Evolutionary conservation across 2,329 filamentous ascomycete species (phyloP).

Genomic region (Sporothrix pseudoabietina): DNA sequence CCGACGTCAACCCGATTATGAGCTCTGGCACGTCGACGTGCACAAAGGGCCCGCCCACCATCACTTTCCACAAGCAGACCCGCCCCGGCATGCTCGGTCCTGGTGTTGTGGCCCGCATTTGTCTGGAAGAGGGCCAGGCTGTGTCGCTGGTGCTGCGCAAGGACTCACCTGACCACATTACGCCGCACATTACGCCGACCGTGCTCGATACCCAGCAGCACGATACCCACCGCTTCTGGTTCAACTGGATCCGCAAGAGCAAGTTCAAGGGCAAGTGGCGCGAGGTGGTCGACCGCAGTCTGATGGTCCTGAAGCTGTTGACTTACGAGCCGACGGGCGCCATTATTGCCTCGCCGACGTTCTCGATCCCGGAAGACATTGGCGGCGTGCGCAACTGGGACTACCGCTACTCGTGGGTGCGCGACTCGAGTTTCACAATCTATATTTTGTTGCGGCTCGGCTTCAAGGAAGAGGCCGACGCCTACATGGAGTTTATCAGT

Average conservation of each 20-base stretch:
- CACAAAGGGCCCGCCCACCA: constrained; percentile 48
- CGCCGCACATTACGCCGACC: constrained; percentile 58
- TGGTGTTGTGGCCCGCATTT: constrained; percentile 63
- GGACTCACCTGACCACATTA: constrained; percentile 60
- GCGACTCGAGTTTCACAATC: constrained; percentile 76
- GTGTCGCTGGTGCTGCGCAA: constrained; percentile 70
- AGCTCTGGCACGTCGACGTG: neutral
- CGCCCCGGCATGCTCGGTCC: constrained; percentile 59
- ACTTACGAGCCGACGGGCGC: constrained; percentile 79
- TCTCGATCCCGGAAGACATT: constrained; percentile 74
- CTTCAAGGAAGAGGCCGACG: constrained; percentile 73
- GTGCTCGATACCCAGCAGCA: constrained; percentile 66
- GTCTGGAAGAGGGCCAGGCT: constrained; percentile 65
- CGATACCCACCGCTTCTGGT: constrained; percentile 72
- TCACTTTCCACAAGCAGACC: constrained; percentile 58
- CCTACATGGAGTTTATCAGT: constrained; percentile 78
- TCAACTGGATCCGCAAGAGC: constrained; percentile 70
- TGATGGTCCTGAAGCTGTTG: constrained; percentile 74
- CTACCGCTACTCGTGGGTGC: constrained; percentile 76
- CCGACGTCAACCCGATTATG: neutral
- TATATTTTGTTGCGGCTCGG: constrained; percentile 77
- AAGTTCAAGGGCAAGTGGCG: constrained; percentile 72
- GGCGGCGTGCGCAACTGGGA: constrained; percentile 70
- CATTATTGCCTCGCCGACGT: constrained; percentile 75
- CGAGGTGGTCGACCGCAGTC: constrained; percentile 69